Conservation (phyloP, 2,329 filamentous ascomycete species). For the Curvularia verruculosa region DNA sequence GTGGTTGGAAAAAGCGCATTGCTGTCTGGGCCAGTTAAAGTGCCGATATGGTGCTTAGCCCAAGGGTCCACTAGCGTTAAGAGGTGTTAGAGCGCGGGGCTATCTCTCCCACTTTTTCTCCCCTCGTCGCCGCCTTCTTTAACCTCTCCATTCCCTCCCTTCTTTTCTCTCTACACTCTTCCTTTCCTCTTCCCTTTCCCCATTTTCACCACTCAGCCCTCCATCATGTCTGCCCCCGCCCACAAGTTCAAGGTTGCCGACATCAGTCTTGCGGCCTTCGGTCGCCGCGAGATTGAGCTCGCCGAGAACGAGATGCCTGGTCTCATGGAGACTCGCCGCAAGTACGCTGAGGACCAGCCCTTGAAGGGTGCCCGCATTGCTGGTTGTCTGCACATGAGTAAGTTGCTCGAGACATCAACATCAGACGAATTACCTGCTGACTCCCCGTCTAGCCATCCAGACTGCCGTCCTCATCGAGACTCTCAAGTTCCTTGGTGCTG, state of each 20-base stretch:
- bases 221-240: constrained; percentile 75
- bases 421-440: constrained; percentile 17
- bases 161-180: constrained; percentile 19
- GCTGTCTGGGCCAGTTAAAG: constrained; percentile 6
- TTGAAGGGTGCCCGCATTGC: constrained; percentile 94
- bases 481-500: constrained; percentile 88
- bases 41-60: constrained; percentile 14
- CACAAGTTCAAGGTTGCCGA: constrained; percentile 98
- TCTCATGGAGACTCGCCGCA: constrained; percentile 91
- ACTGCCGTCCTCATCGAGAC: constrained; percentile 99
- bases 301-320: constrained; percentile 93
- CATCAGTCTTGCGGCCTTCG: constrained; percentile 94
- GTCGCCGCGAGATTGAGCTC: constrained; percentile 98
- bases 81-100: constrained; percentile 19
- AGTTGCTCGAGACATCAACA: constrained; percentile 32
- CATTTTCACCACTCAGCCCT: constrained; percentile 26
- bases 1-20: not conserved
- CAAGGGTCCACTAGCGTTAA: constrained; percentile 19
- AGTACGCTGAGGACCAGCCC: constrained; percentile 93
- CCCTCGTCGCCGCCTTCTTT: constrained; percentile 9
- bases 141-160: constrained; percentile 20
- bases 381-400: constrained; percentile 97
- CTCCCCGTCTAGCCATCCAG: constrained; percentile 75
- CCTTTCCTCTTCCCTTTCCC: constrained; percentile 15
- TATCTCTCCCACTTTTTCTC: constrained; percentile 21